Conservation (phyloP, 2,329 filamentous ascomycete genomes). For the Botryotinia narcissicola region DNA sequence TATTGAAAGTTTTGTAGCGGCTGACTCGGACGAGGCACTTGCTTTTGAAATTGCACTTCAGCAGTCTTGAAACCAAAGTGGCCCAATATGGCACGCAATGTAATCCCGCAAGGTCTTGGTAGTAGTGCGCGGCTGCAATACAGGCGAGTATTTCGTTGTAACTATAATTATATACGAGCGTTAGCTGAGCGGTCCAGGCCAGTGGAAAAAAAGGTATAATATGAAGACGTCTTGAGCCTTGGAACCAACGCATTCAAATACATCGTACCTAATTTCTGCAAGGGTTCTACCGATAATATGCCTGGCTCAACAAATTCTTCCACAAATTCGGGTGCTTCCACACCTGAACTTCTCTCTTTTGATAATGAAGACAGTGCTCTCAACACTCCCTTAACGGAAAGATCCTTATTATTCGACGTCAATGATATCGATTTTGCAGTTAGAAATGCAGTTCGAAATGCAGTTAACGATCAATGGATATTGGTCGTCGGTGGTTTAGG, state of each 20-base stretch:
- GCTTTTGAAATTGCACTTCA: slow-evolving; percentile 14
- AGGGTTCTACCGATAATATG: slow-evolving; percentile 16
- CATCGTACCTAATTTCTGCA: slow-evolving; percentile 19
- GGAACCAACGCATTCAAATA: slow-evolving; percentile 7
- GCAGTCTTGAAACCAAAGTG: not conserved
- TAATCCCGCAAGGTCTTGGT: slow-evolving; percentile 8
- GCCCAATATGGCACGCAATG: slow-evolving; percentile 20
- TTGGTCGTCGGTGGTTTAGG: slow-evolving; percentile 49
- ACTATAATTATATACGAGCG: slow-evolving; percentile 18
- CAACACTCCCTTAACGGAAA: slow-evolving; percentile 31
- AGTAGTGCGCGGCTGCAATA: slow-evolving; percentile 7
- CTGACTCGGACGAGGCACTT: slow-evolving; percentile 12
- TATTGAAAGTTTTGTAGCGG: slow-evolving; percentile 15
- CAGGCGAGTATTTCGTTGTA: not conserved
- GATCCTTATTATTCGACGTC: slow-evolving; percentile 30
- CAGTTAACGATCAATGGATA: slow-evolving; percentile 29
- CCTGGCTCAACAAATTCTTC: slow-evolving; percentile 30
- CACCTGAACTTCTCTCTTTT: slow-evolving; percentile 25
- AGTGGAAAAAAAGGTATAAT: slow-evolving; percentile 18
- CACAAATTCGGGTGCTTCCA: slow-evolving; percentile 29
- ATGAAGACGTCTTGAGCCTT: slow-evolving; percentile 11
- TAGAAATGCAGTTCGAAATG: slow-evolving; percentile 13
- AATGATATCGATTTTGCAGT: slow-evolving; percentile 28
- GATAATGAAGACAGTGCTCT: slow-evolving; percentile 28
- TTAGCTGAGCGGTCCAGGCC: slow-evolving; percentile 2